Evolutionary conservation across 176 grass and related monocot species (phyloP), one percentile per base, ranked within the genome.

Genomic region (Areca catechu): DNA sequence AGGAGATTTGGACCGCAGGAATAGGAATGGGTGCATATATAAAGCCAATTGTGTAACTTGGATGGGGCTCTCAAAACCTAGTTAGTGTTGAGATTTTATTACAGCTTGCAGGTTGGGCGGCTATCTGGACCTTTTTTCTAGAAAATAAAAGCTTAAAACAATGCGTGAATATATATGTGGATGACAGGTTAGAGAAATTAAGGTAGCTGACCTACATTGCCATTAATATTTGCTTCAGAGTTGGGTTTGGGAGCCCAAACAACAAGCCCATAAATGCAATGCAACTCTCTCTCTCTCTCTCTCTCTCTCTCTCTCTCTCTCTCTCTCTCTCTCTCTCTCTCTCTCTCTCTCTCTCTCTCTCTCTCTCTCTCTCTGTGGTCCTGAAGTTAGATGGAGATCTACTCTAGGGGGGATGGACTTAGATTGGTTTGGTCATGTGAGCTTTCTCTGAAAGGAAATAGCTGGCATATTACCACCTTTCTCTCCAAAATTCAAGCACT

Each of bases 201-300:
- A 5, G 18, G 53, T 20, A 54, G 53, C 19, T 20, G 53, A 54
- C 53, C 53, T 54, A 20, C 53, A 54, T 20, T 21, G 53, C 53
- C 53, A 54, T 54, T 54, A 54, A 54, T 54, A 54, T 54, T 18
- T 54, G 20, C 53, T 54, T 54, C 53, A 20, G 53, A 54, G 19
- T 12, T 54, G 53, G 7, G 34, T 43, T 54, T 54, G 19, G 20
- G 18, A 54, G 53, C 5, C 53, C 17, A 54, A 54, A 22, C 12
- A 9, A 12, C 34, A 3, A 19, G 53, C 53, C n/a, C n/a, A 18
- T 54, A 54, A 54, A 54, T 54, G 53, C 53, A 54, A 54, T 54
- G 19, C 53, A 54, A 54, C 53, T 54, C 53, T 20, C 20, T 54
- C n/a, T 19, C 53, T 54, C 53, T 54, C 53, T 54, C 5, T 54